Percentiles rank a stretch among this genome's conserved stretches.
Conservation (phyloP, 2,329 filamentous ascomycete species). For the Coniochaeta sp. region DNA sequence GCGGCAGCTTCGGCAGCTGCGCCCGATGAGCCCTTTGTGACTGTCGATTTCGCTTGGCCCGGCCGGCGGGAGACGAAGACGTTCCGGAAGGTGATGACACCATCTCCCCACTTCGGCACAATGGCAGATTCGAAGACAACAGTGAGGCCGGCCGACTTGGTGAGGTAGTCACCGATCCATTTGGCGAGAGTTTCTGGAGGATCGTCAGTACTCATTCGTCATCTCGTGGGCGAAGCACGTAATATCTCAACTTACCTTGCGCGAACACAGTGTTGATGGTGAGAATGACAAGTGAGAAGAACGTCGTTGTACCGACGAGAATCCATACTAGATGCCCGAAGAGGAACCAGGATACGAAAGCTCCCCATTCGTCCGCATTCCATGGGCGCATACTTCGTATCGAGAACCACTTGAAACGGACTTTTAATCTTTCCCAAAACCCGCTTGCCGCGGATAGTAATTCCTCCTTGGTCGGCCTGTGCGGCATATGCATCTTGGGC, state of each 20-base stretch:
- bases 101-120: constrained; percentile 90
- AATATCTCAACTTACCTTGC: constrained; percentile 54
- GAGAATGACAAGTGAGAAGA: constrained; percentile 86
- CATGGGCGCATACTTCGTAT: constrained; percentile 90
- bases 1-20: constrained; percentile 81
- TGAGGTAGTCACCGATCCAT: constrained; percentile 93
- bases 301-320: constrained; percentile 93
- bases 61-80: constrained; percentile 91
- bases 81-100: constrained; percentile 93
- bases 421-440: constrained; percentile 82
- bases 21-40: constrained; percentile 84
- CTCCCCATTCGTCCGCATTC: constrained; percentile 93
- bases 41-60: constrained; percentile 71
- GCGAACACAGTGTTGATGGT: constrained; percentile 94
- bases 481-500: constrained; percentile 69
- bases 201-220: constrained; percentile 11
- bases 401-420: constrained; percentile 96
- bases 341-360: constrained; percentile 91
- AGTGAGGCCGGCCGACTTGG: constrained; percentile 83
- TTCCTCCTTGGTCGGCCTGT: constrained; percentile 89
- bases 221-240: background rate
- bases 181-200: constrained; percentile 74
- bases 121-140: constrained; percentile 97
- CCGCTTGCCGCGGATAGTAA: constrained; percentile 84
- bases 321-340: constrained; percentile 93